Conservation (phyloP, 2,329 filamentous ascomycete genomes). For the Aplosporella prunicola region DNA sequence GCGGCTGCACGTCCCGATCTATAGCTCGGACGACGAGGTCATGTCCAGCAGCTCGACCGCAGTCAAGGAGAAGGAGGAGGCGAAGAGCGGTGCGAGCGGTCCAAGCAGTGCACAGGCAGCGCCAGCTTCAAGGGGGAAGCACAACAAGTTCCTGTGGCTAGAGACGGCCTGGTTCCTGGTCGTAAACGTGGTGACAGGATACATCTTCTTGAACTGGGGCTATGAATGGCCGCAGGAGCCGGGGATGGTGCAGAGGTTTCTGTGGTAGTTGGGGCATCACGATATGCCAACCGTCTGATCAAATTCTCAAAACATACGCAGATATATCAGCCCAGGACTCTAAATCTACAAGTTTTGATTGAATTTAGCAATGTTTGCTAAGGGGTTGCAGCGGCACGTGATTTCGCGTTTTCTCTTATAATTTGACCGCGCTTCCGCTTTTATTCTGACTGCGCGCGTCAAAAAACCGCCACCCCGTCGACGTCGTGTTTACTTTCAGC, state of each 20-base stretch:
- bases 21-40: conserved; percentile 16
- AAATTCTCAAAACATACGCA: too few relatives aligned
- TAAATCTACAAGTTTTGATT: too few relatives aligned
- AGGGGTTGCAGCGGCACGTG: too few relatives aligned
- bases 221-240: conserved; percentile 59
- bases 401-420: too few relatives aligned
- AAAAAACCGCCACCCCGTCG: too few relatives aligned
- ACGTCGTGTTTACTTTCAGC: too few relatives aligned
- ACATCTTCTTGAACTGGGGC: conserved; percentile 58
- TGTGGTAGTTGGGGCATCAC: conserved; percentile 64
- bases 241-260: conserved; percentile 60
- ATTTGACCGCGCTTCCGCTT: too few relatives aligned
- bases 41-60: background rate
- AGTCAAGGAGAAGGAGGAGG: background rate
- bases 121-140: conserved; percentile 13
- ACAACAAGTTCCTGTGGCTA: conserved; percentile 39
- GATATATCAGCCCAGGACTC: too few relatives aligned
- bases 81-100: background rate
- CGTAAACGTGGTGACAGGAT: conserved; percentile 58
- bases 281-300: too few relatives aligned
- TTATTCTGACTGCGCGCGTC: too few relatives aligned
- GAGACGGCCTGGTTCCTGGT: conserved; percentile 62
- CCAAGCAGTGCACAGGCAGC: background rate
- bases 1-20: conserved; percentile 63
- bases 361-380: too few relatives aligned